phyloP scores from a whole-genome alignment of 768 basidiomycete genomes.

The Lactarius trivialis region DNA sequence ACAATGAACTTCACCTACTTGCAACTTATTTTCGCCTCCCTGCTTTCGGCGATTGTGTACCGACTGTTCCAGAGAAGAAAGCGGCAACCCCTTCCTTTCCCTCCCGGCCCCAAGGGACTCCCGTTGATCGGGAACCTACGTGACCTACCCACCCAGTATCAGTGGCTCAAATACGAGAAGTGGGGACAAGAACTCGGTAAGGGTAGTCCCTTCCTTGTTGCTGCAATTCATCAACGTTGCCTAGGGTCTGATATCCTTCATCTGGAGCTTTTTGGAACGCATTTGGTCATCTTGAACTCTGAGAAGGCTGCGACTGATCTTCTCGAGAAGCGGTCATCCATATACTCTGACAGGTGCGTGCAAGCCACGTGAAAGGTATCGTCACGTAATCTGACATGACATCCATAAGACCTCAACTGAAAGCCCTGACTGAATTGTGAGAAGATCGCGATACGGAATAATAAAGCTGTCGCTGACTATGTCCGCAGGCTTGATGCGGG shows the following conservation, averaged over 20 bases:
- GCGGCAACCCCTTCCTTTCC: not conserved
- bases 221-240: not conserved
- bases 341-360: conserved; percentile 30
- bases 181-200: conserved; percentile 24
- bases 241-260: conserved; percentile 28
- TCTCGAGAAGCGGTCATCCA: conserved; percentile 28
- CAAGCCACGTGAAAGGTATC: not conserved
- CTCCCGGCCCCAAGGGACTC: conserved; percentile 21
- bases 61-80: not conserved
- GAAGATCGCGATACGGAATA: not conserved
- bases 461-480: not conserved
- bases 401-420: conserved; percentile 20
- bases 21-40: not conserved
- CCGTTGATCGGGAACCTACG: conserved; percentile 24
- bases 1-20: not conserved
- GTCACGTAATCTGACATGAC: not conserved
- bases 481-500: conserved; percentile 36
- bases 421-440: conserved; percentile 27
- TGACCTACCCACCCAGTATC: conserved; percentile 18
- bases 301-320: conserved; percentile 28
- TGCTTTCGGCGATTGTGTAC: not conserved
- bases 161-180: conserved; percentile 19
- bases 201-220: not conserved
- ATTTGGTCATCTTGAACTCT: conserved; percentile 29
- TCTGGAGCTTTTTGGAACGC: conserved; percentile 25